Base-by-base conservation (phyloP, 371 early-diverging fungal genomes). In the Chytridiales sp. region DNA sequence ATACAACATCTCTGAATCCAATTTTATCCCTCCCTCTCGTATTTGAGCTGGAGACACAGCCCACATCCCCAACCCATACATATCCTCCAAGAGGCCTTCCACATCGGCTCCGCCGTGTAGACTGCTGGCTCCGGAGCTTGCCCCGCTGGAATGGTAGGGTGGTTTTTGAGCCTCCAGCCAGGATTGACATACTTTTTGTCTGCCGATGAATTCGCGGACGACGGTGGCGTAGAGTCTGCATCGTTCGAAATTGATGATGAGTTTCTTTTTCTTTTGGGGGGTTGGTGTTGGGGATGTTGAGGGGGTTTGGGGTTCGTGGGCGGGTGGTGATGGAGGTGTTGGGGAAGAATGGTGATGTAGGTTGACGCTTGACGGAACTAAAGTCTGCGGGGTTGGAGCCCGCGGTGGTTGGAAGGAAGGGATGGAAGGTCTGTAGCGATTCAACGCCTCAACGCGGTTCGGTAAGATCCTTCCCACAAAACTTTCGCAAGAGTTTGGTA, bases 231-330 rank as follows among this genome's bases (percentile, higher is more conserved):
- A 15, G 29, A 48, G 8, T 31, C 48, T 22, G 30, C 48, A 48
- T 30, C 48, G 17, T 19, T 48, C 48, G 27, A 48, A 48, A 19
- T 48, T 48, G 48, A 48, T 48, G 8, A 48, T 9, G 4, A 9
- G 48, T 6, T 4, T 15, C 26, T 24, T 29, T 29, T 9, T 15
- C 15, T 8, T 8, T 31, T 4, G 22, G 11, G 38, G 11, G 38
- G 11, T 8, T 8, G 11, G 38, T 8, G 8, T 8, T 38, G 38
- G 38, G 11, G 11, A 9, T 17, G 8, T 38, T 9, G 38, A 38
- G 38, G 17, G 11, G 38, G 11, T 17, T 9, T 8, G 11, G 38
- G 38, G 11, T 8, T 8, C 38, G 38, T 38, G 11, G 11, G 11
- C 38, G 38, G 11, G 11, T 38, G 11, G 11, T 17, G 17, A 38